Percentiles rank a stretch among this genome's conserved stretches.
Conservation (phyloP, 2,329 filamentous ascomycete species). For the Fusarium keratoplasticum region DNA sequence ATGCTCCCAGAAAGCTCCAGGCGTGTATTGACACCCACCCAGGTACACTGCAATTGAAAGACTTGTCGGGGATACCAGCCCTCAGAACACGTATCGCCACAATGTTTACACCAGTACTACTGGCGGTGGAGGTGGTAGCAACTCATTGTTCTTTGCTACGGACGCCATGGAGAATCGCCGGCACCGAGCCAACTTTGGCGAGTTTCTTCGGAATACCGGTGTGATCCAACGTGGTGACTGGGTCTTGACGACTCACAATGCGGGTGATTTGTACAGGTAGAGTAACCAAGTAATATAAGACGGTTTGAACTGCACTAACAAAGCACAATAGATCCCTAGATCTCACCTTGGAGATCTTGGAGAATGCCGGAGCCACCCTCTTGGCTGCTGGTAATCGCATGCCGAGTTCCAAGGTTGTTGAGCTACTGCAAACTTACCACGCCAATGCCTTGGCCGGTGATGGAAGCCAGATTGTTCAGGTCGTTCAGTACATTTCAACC, state of each 20-base stretch:
- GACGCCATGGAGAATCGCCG: constrained; percentile 55
- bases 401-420: constrained; percentile 39
- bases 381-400: constrained; percentile 51
- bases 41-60: constrained; percentile 52
- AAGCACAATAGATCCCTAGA: constrained; percentile 50
- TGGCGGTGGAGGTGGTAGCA: constrained; percentile 51
- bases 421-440: constrained; percentile 46
- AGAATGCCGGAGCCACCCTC: constrained; percentile 55
- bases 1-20: rapidly evolving
- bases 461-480: constrained; percentile 51
- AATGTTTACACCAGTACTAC: constrained; percentile 55
- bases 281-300: rapidly evolving
- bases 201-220: constrained; percentile 45
- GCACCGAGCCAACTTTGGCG: constrained; percentile 51
- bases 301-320: not conserved
- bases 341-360: constrained; percentile 53
- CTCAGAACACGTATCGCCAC: constrained; percentile 52
- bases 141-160: constrained; percentile 54
- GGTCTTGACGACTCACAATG: constrained; percentile 52
- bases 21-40: not conserved
- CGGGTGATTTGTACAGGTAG: constrained; percentile 54
- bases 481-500: constrained; percentile 51
- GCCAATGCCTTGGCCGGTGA: constrained; percentile 55
- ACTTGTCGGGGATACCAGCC: constrained; percentile 49
- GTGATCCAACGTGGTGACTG: constrained; percentile 52